Base-by-base conservation (phyloP, 2,329 filamentous ascomycete genomes). In the Calonectria pseudoreteaudii region DNA sequence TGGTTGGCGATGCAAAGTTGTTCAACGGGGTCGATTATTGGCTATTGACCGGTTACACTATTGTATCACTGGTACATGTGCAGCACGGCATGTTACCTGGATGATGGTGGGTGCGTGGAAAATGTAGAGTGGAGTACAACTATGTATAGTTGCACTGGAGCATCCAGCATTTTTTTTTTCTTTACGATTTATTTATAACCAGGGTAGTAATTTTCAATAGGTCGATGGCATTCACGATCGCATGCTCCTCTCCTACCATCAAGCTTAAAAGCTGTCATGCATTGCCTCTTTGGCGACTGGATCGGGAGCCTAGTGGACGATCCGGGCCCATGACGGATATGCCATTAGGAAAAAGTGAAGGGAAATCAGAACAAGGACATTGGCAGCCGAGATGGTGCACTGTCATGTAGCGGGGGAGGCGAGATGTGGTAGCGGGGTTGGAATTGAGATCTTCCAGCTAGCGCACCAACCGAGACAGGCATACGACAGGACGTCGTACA, bases 371-470 rank as follows among this genome's bases (percentile, higher is more conserved):
- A 65, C 60, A 34, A 47, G 36, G 60, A 65, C 41, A 44, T 14
- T 31, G 41, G 38, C 20, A 65, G 41, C 60, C 60, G 41, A 65
- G 41, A 65, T 65, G 16, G 56, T 62, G 34, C 23, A 62, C 34
- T 53, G 65, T 47, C 38, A 66, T 9, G 44, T 70, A 68, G 65
- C 23, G 56, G 44, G 58, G 52, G 41, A 70, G 49, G 58, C 65
- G 53, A 74, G 74, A 66, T 64, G 66, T 58, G 71, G 49, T 62
- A 38, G 69, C 78, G 74, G 71, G 68, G 77, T 75, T 64, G 66
- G 53, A 53, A 79, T 79, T 78, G 66, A 75, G 77, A 79, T 79
- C 75, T 79, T 72, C 77, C 68, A 34, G 49, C 72, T 71, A 68
- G 36, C 28, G 49, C 64, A 73, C 41, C 53, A 71, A 56, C 68